These are phyloP conservation scores for Penicillium sp. DNA, from an alignment of 2,329 filamentous ascomycete genomes.

Conservation along the genomic window DNA sequence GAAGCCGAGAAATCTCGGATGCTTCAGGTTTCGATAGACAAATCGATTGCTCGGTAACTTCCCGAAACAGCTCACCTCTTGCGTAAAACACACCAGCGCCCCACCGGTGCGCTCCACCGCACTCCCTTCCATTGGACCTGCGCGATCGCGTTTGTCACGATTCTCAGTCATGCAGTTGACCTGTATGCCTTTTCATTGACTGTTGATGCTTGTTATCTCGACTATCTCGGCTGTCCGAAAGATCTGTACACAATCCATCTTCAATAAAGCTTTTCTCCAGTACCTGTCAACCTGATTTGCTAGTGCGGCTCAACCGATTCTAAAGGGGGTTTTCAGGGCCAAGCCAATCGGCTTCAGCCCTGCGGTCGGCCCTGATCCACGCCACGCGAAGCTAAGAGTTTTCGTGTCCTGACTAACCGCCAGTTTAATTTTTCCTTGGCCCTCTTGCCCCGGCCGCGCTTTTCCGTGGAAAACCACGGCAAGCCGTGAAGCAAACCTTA, in stretches of 20 bases:
- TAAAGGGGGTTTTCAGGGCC: neutral
- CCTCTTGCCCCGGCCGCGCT: neutral
- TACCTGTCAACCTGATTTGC: neutral
- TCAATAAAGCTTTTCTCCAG: neutral
- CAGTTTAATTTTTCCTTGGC: neutral
- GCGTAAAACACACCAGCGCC: neutral
- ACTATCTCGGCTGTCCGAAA: neutral
- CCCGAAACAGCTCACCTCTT: neutral
- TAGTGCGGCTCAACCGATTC: neutral
- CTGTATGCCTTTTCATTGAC: neutral
- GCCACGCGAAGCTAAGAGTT: slow-evolving; percentile 2
- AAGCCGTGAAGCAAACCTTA: neutral
- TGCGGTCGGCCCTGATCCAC: neutral
- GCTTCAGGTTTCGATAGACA: neutral
- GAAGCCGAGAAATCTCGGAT: slow-evolving; percentile 1
- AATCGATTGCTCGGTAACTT: neutral
- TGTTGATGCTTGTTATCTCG: neutral
- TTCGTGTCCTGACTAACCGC: neutral
- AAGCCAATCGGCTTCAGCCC: slow-evolving; percentile 6
- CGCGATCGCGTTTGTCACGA: neutral
- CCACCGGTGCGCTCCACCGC: neutral
- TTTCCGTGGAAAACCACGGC: slow-evolving; percentile 4
- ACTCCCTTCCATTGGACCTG: neutral
- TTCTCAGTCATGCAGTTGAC: neutral
- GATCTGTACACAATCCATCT: neutral